Conservation (phyloP, 768 basidiomycete species). For the Psilocybe sp. region DNA sequence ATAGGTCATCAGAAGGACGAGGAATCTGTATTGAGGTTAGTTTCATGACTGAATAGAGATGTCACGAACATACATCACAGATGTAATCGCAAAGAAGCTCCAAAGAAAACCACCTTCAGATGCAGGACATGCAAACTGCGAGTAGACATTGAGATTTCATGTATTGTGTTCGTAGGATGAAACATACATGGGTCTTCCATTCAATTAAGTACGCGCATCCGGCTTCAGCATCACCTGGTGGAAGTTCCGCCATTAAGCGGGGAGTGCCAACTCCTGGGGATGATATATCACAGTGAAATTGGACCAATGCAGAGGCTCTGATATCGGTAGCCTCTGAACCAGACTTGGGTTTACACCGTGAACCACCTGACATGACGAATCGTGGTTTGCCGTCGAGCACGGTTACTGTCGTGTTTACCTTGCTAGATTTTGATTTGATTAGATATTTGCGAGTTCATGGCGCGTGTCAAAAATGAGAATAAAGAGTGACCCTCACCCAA, state of each 20-base stretch:
- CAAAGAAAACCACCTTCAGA: slow-evolving; percentile 49
- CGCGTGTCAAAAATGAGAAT: no score
- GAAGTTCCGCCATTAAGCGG: slow-evolving; percentile 63
- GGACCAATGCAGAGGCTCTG: slow-evolving; percentile 63
- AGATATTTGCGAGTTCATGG: no score
- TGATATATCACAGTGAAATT: slow-evolving; percentile 74
- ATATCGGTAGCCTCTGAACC: slow-evolving; percentile 30
- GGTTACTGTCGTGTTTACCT: slow-evolving; percentile 62
- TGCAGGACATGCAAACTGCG: slow-evolving; percentile 71
- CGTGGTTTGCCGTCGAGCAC: slow-evolving; percentile 52
- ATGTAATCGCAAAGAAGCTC: slow-evolving; percentile 53
- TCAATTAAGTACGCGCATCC: slow-evolving; percentile 82
- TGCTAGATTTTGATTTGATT: slow-evolving; percentile 27
- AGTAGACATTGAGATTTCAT: not conserved
- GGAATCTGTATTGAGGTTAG: slow-evolving; percentile 34
- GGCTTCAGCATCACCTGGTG: slow-evolving; percentile 54
- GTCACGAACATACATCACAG: slow-evolving; percentile 50
- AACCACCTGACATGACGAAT: slow-evolving; percentile 60
- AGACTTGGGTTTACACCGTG: slow-evolving; percentile 51
- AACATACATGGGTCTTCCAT: slow-evolving; percentile 76
- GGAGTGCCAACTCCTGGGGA: slow-evolving; percentile 55
- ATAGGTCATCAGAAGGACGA: slow-evolving; percentile 60
- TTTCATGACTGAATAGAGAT: not conserved
- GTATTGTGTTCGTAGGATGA: not conserved
- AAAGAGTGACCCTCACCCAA: slow-evolving; percentile 51